Conservation (phyloP, 2,329 filamentous ascomycete species). For the Albifimbria verrucaria region DNA sequence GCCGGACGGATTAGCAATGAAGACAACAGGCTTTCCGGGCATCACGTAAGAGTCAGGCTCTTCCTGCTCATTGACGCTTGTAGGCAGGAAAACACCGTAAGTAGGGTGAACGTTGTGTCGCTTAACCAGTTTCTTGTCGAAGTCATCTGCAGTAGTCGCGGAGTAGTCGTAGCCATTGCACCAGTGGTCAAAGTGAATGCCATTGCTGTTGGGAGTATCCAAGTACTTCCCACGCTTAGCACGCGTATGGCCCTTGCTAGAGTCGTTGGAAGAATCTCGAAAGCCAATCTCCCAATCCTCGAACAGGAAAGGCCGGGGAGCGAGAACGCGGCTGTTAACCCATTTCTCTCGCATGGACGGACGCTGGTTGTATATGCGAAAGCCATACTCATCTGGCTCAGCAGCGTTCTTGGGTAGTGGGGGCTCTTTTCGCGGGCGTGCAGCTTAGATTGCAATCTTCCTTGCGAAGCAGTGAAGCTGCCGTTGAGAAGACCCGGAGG, state of each 20-base stretch:
- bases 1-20: constrained; percentile 43
- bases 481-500: constrained; percentile 24
- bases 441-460: constrained; percentile 24
- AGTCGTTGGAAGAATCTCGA: constrained; percentile 55
- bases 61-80: constrained; percentile 43
- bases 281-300: constrained; percentile 56
- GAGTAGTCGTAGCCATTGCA: constrained; percentile 52
- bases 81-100: constrained; percentile 49
- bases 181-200: constrained; percentile 52
- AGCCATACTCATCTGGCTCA: constrained; percentile 50
- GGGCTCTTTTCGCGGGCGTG: constrained; percentile 35
- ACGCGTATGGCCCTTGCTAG: constrained; percentile 49
- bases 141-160: constrained; percentile 42
- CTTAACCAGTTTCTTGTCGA: constrained; percentile 48
- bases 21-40: constrained; percentile 46
- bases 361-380: constrained; percentile 38
- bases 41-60: constrained; percentile 37
- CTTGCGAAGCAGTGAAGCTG: constrained; percentile 15
- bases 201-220: constrained; percentile 50
- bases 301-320: constrained; percentile 44
- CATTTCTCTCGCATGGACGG: constrained; percentile 39
- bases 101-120: constrained; percentile 50
- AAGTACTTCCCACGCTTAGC: constrained; percentile 52
- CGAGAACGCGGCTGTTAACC: constrained; percentile 52
- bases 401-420: constrained; percentile 34